Percentiles rank a stretch among this genome's conserved stretches.
Conservation (phyloP, 2,329 filamentous ascomycete genomes). For the Microsporum canis region DNA sequence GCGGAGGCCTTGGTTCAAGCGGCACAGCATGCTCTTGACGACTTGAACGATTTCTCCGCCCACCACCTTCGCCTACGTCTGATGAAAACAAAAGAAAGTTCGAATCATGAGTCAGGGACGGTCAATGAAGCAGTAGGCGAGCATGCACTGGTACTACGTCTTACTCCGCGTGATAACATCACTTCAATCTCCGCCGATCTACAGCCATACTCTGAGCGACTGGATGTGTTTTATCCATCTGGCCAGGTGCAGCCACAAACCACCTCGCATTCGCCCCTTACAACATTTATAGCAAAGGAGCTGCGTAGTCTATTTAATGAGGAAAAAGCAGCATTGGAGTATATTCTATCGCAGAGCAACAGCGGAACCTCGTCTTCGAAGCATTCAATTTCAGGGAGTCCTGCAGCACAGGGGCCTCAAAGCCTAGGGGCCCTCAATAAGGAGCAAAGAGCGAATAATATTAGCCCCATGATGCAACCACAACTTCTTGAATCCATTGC, state of each 20-base stretch:
- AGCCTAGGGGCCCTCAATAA: constrained; percentile 19
- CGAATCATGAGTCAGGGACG: constrained; percentile 9
- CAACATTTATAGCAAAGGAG: constrained; percentile 65
- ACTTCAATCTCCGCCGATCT: constrained; percentile 50
- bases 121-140: constrained; percentile 10
- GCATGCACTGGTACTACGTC: constrained; percentile 57
- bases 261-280: constrained; percentile 60
- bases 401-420: constrained; percentile 20
- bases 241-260: constrained; percentile 56
- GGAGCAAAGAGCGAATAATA: constrained; percentile 21
- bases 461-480: constrained; percentile 31
- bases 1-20: constrained; percentile 61
- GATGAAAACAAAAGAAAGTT: constrained; percentile 28
- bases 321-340: constrained; percentile 75
- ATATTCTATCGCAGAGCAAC: constrained; percentile 52
- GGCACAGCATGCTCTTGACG: constrained; percentile 79
- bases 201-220: constrained; percentile 55
- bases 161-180: constrained; percentile 44
- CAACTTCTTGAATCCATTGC: constrained; percentile 48
- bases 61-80: constrained; percentile 69
- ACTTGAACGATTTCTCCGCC: constrained; percentile 72
- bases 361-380: constrained; percentile 17
- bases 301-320: constrained; percentile 71
- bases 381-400: constrained; percentile 39
- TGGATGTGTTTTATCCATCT: constrained; percentile 67